Percentiles rank a stretch among this genome's conserved stretches.
These are phyloP conservation scores for Phycomyces nitens DNA, from an alignment of 192 early-diverging fungal species.

Conservation along the genomic window DNA sequence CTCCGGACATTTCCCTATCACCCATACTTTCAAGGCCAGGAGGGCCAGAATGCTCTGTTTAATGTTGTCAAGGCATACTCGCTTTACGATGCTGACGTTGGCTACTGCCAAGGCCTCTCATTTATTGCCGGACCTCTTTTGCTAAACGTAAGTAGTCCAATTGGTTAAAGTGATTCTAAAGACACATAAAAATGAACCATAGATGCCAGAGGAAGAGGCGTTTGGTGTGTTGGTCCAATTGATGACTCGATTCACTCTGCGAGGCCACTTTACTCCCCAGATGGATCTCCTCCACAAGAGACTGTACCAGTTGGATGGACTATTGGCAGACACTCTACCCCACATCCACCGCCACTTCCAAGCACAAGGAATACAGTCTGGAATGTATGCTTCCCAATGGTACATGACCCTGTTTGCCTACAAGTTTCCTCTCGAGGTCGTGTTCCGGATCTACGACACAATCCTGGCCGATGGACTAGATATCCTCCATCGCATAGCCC, in stretches of 20 bases:
- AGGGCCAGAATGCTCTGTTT: constrained; percentile 83
- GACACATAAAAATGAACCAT: constrained; percentile 1
- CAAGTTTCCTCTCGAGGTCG: constrained; percentile 88
- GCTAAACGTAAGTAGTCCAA: constrained; percentile 68
- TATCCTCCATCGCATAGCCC: constrained; percentile 74
- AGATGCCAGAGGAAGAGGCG: constrained; percentile 96
- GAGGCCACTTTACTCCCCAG: constrained; percentile 81
- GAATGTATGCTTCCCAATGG: constrained; percentile 98
- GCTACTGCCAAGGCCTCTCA: constrained; percentile 96
- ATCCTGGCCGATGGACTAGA: constrained; percentile 91
- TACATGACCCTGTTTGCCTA: constrained; percentile 99
- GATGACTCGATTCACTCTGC: constrained; percentile 87
- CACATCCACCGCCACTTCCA: constrained; percentile 74
- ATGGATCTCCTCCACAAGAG: constrained; percentile 86
- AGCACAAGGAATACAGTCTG: constrained; percentile 75
- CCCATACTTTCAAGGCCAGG: constrained; percentile 74
- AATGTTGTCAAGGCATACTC: constrained; percentile 93
- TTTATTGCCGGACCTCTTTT: constrained; percentile 91
- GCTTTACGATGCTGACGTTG: constrained; percentile 88
- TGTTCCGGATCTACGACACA: constrained; percentile 88
- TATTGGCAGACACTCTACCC: constrained; percentile 81
- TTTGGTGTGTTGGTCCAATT: constrained; percentile 90
- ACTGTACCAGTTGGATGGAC: constrained; percentile 87
- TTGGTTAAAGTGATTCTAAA: no score
- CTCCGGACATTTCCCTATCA: constrained; percentile 89